These are phyloP conservation scores for Phaeophleospora eucalypticola DNA, from an alignment of 2,329 filamentous ascomycete genomes.

Conservation along the genomic window DNA sequence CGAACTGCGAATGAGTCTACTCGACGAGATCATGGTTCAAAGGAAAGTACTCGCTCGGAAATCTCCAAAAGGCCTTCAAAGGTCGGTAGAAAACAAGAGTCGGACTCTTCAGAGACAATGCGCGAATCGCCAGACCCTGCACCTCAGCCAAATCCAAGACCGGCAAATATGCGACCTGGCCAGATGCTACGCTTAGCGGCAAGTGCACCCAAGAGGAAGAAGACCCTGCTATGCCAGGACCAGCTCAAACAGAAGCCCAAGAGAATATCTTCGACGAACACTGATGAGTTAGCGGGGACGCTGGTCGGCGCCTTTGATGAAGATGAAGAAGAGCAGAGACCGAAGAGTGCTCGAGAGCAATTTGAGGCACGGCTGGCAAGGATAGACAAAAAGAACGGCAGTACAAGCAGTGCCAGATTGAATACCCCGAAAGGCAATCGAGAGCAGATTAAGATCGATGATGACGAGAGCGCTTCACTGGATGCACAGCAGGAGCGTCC, in stretches of 20 bases:
- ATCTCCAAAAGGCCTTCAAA: no score
- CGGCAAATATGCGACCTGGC: constrained; percentile 9
- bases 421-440: constrained; percentile 3
- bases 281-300: constrained; percentile 10
- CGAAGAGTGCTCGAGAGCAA: constrained; percentile 21
- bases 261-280: constrained; percentile 13
- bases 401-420: constrained; percentile 14
- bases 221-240: constrained; percentile 40
- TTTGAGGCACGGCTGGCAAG: constrained; percentile 29
- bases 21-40: no score
- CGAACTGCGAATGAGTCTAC: neutral
- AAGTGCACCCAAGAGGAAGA: constrained; percentile 39
- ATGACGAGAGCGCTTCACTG: constrained; percentile 3
- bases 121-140: neutral
- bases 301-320: constrained; percentile 19
- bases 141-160: neutral
- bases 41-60: no score
- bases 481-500: constrained; percentile 5
- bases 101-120: neutral
- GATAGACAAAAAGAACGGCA: constrained; percentile 25
- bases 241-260: constrained; percentile 21
- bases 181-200: constrained; percentile 37
- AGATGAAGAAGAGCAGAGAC: constrained; percentile 21
- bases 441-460: constrained; percentile 3
- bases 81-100: neutral